Percentiles rank a stretch among this genome's conserved stretches.
Evolutionary conservation across 1,284 basidiomycete genomes (phyloP).

Genomic region (Puccinia brachypodii): DNA sequence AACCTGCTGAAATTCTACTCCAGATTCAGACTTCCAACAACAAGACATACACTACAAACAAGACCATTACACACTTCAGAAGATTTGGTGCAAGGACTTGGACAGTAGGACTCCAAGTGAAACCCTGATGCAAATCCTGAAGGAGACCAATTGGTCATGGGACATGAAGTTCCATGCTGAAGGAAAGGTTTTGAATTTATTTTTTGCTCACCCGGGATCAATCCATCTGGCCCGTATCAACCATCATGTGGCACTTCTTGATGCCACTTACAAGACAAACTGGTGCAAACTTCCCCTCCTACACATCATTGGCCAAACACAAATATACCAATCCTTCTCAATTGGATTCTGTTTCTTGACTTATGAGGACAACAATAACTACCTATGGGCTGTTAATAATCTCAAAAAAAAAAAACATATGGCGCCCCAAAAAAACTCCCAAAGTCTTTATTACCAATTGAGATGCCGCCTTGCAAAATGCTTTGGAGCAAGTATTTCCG

Average conservation of each 20-base stretch:
- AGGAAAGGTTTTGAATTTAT: neutral
- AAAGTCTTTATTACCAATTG: neutral
- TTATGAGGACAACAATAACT: neutral
- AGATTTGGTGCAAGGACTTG: neutral
- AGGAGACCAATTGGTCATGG: neutral
- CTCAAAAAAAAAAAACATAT: neutral
- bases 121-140: neutral
- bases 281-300: neutral
- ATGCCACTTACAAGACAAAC: neutral
- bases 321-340: neutral
- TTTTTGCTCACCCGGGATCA: neutral
- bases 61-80: neutral
- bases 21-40: neutral
- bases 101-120: neutral
- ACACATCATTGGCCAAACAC: neutral
- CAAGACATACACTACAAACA: neutral
- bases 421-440: neutral
- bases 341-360: slow-evolving; percentile 10
- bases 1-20: neutral
- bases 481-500: neutral
- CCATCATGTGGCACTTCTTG: neutral
- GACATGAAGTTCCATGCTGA: neutral
- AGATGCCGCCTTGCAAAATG: neutral
- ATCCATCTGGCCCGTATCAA: neutral
- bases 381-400: slow-evolving; percentile 9